Evolutionary conservation across 108 stramenopile genomes (phyloP).

Genomic region (Fistulifera pelliculosa): DNA sequence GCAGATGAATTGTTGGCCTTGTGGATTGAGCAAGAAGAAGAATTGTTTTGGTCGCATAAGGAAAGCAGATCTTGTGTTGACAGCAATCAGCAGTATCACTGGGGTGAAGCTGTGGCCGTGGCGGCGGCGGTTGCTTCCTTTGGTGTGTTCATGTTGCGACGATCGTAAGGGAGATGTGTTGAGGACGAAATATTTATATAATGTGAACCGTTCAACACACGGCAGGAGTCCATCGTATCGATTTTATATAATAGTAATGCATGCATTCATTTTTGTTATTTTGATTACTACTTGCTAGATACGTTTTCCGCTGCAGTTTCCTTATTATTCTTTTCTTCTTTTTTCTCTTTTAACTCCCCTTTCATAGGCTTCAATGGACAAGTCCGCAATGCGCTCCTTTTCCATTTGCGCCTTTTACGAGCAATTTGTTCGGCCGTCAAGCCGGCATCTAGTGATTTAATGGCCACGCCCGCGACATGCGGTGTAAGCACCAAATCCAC

Average conservation of each 20-base stretch:
- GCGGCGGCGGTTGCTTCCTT: conserved; percentile 1
- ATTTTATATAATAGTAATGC: not conserved
- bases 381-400: conserved; percentile 59
- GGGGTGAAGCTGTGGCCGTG: not conserved
- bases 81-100: not conserved
- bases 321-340: conserved; percentile 51
- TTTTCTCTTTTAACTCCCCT: conserved; percentile 60
- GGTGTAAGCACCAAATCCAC: conserved; percentile 72
- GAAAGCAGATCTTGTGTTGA: not conserved
- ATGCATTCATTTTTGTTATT: not conserved
- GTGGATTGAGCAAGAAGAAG: conserved; percentile 2
- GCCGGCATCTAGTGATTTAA: conserved; percentile 65
- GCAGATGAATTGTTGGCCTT: no score
- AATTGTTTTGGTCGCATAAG: not conserved
- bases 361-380: conserved; percentile 75
- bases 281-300: not conserved
- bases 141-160: not conserved
- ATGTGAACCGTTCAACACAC: no score
- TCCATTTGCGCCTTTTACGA: conserved; percentile 34
- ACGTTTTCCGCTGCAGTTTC: not conserved
- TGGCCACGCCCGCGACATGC: conserved; percentile 76
- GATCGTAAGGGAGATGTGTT: not conserved
- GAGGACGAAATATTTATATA: not conserved
- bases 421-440: conserved; percentile 41
- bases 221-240: no score